Evolutionary conservation across 2,329 filamentous ascomycete genomes (phyloP).

Genomic region (Plectosphaerella plurivora): DNA sequence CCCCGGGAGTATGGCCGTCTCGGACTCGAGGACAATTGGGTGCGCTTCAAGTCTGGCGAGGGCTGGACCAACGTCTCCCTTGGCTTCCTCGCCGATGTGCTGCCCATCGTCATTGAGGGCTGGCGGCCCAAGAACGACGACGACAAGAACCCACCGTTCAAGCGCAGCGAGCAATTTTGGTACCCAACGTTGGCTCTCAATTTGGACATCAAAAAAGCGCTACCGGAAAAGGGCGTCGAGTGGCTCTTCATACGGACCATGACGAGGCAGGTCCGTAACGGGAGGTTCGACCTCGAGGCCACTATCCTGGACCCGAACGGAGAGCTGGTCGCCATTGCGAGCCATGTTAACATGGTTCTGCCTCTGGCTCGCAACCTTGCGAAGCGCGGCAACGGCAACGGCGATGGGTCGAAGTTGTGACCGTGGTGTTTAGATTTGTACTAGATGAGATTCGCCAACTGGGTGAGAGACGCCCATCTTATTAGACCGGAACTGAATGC

Average conservation of each 20-base stretch:
- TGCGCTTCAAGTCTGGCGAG: conserved; percentile 54
- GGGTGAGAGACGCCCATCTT: no score
- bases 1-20: conserved; percentile 7
- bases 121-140: conserved; percentile 25
- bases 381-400: conserved; percentile 1
- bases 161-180: conserved; percentile 48
- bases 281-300: conserved; percentile 71
- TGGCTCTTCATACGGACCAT: conserved; percentile 66
- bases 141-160: conserved; percentile 26
- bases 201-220: conserved; percentile 68
- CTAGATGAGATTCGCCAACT: no score
- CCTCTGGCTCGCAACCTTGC: conserved; percentile 12
- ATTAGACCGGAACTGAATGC: no score
- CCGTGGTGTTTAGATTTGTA: neutral
- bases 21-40: conserved; percentile 55
- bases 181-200: conserved; percentile 74
- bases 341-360: conserved; percentile 11
- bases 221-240: conserved; percentile 64
- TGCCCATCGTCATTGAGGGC: conserved; percentile 60
- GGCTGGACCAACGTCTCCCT: conserved; percentile 61
- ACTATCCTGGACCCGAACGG: conserved; percentile 50
- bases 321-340: conserved; percentile 22
- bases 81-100: conserved; percentile 65
- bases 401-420: neutral
- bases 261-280: conserved; percentile 64